Evolutionary conservation across 306 rosid species (phyloP).

Genomic region (Dalbergia cochinchinensis): DNA sequence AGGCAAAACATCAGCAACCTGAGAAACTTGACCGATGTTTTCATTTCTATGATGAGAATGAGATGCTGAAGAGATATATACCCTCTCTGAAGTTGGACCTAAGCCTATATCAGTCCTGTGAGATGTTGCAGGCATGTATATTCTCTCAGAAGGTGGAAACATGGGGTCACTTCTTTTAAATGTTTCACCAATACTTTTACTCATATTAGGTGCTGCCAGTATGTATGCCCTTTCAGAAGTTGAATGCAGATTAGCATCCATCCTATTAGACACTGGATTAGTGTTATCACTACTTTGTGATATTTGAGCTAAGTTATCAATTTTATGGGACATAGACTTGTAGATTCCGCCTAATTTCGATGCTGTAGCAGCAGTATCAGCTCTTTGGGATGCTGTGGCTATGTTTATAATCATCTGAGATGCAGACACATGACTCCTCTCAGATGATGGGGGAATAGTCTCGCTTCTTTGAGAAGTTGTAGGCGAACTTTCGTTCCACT

Average conservation of each 20-base stretch:
- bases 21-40: slow-evolving; percentile 51
- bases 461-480: slow-evolving; percentile 56
- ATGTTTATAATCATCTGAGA: slow-evolving; percentile 47
- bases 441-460: slow-evolving; percentile 49
- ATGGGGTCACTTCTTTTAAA: slow-evolving; percentile 54
- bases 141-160: slow-evolving; percentile 51
- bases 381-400: slow-evolving; percentile 44
- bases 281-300: slow-evolving; percentile 50
- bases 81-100: slow-evolving; percentile 55
- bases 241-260: slow-evolving; percentile 43
- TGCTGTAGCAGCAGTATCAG: slow-evolving; percentile 39
- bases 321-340: slow-evolving; percentile 47
- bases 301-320: slow-evolving; percentile 30
- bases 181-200: slow-evolving; percentile 40
- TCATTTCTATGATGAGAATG: slow-evolving; percentile 54
- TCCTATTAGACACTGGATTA: slow-evolving; percentile 45
- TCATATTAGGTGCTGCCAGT: slow-evolving; percentile 52
- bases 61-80: slow-evolving; percentile 52
- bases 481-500: slow-evolving; percentile 53
- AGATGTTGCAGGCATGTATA: slow-evolving; percentile 45
- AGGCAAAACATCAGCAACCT: slow-evolving; percentile 47
- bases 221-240: slow-evolving; percentile 50
- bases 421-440: slow-evolving; percentile 43
- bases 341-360: slow-evolving; percentile 49
- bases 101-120: slow-evolving; percentile 53